phyloP scores from a whole-genome alignment of 768 basidiomycete genomes.

The Suillus brevipes region DNA sequence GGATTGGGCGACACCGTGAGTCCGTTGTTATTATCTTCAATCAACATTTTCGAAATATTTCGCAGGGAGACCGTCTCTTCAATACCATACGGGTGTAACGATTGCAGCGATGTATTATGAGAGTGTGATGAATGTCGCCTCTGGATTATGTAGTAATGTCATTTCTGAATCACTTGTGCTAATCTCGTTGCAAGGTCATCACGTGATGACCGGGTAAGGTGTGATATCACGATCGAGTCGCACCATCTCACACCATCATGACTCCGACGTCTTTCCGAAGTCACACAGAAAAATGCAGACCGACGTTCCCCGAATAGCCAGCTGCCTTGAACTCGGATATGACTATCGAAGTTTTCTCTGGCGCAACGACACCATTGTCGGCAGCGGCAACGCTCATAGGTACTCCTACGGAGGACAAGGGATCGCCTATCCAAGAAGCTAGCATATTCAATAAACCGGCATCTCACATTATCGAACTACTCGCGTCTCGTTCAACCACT shows the following conservation, averaged over 20 bases:
- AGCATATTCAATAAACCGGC: constrained; percentile 37
- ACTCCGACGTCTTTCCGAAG: not conserved
- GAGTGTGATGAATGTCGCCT: not conserved
- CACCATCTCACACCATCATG: constrained; percentile 21
- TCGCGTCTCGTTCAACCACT: constrained; percentile 54
- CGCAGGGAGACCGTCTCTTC: constrained; percentile 82
- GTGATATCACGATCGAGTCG: constrained; percentile 32
- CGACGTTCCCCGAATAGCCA: not conserved
- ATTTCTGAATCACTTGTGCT: not conserved
- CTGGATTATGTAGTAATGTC: constrained; percentile 4
- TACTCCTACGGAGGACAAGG: constrained; percentile 32
- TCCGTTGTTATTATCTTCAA: constrained; percentile 12
- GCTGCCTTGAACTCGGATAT: constrained; percentile 12
- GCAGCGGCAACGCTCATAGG: constrained; percentile 36
- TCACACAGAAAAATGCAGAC: constrained; percentile 6
- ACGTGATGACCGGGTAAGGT: constrained; percentile 33
- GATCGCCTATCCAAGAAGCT: constrained; percentile 9
- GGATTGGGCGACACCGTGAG: constrained; percentile 89
- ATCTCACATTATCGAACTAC: constrained; percentile 66
- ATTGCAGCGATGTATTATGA: constrained; percentile 1
- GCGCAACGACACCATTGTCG: constrained; percentile 30
- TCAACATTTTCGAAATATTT: constrained; percentile 5
- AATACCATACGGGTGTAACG: constrained; percentile 56
- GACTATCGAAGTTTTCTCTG: constrained; percentile 26
- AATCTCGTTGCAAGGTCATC: constrained; percentile 7